Evolutionary conservation across 1,139 yeast species (phyloP).

Genomic region (Kazachstania sp.): DNA sequence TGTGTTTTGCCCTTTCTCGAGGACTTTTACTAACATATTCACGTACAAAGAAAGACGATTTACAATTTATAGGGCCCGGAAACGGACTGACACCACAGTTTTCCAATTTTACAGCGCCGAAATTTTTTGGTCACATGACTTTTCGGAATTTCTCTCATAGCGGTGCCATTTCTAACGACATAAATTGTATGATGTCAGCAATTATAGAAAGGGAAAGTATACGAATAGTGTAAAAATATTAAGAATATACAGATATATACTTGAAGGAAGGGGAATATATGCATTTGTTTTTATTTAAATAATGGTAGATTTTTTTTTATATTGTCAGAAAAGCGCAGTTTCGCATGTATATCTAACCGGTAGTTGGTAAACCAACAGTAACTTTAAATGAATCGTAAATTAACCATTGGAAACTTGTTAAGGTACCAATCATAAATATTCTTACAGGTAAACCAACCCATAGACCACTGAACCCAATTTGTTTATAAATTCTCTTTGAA

Average conservation of each 20-base stretch:
- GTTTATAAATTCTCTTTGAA: slow-evolving; percentile 59
- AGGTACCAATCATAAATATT: slow-evolving; percentile 92
- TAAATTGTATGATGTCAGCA: too few species aligned
- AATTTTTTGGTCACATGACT: too few species aligned
- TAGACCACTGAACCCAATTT: slow-evolving; percentile 80
- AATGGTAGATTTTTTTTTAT: neutral
- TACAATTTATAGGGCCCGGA: too few species aligned
- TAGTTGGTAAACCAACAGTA: slow-evolving; percentile 82
- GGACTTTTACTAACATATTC: too few species aligned
- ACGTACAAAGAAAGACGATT: too few species aligned
- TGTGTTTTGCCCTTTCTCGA: too few species aligned
- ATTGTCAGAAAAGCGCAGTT: neutral
- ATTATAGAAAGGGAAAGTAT: too few species aligned
- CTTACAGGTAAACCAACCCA: slow-evolving; percentile 95
- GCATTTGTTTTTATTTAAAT: neutral
- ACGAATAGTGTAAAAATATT: too few species aligned
- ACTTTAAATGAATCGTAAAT: slow-evolving; percentile 92
- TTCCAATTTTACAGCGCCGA: too few species aligned
- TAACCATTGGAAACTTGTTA: slow-evolving; percentile 95
- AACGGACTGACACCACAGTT: too few species aligned
- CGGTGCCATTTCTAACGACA: too few species aligned
- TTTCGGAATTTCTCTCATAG: too few species aligned
- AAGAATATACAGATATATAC: neutral
- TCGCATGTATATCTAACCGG: slow-evolving; percentile 37
- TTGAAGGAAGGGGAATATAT: neutral